phyloP scores from a whole-genome alignment of 805 yeast species.

The Spathaspora hagerdaliae region DNA sequence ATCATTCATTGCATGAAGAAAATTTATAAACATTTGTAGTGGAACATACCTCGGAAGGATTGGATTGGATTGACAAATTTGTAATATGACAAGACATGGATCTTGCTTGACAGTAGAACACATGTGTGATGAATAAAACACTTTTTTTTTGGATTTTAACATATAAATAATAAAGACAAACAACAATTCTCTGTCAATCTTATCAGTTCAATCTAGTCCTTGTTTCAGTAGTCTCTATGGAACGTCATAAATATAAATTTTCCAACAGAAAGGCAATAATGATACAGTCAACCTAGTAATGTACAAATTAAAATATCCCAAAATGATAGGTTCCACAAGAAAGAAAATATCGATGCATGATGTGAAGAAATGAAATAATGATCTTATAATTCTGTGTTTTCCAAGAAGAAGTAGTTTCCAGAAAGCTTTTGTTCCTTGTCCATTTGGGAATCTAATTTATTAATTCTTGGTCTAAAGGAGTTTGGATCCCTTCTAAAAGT shows the following conservation, averaged over 20 bases:
- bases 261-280: neutral
- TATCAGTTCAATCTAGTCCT: neutral
- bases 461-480: constrained; percentile 97
- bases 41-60: no score
- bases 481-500: constrained; percentile 99
- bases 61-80: no score
- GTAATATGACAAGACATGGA: no score
- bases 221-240: neutral
- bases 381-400: constrained; percentile 43
- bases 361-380: neutral
- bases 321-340: neutral
- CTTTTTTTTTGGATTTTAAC: neutral
- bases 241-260: neutral
- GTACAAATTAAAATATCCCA: neutral
- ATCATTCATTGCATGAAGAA: no score
- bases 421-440: constrained; percentile 92
- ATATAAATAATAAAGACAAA: neutral
- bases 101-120: neutral
- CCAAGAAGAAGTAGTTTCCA: constrained; percentile 97
- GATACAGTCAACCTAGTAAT: neutral
- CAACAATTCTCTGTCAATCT: neutral
- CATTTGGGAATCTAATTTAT: constrained; percentile 97
- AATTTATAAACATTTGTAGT: no score
- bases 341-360: neutral
- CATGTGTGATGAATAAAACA: neutral